Evolutionary conservation across 345 rosid genomes (phyloP).

Genomic region (Excoecaria cochinchinensis): DNA sequence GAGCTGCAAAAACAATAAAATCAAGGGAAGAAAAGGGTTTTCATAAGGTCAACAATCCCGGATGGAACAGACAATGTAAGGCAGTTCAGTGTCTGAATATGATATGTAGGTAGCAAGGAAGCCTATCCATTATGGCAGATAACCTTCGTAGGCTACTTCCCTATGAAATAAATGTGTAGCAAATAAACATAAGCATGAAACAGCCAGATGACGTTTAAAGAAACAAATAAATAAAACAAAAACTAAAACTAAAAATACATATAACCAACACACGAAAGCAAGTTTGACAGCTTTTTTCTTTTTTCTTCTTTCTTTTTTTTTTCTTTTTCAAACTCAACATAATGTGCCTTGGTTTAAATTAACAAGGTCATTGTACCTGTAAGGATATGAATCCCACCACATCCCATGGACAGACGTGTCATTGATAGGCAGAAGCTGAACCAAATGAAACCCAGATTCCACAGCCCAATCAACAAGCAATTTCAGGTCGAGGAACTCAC

Average conservation of each 20-base stretch:
- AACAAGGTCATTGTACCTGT: conserved; percentile 47
- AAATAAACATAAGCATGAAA: not conserved
- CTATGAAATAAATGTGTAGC: no score
- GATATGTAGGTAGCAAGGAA: conserved; percentile 3
- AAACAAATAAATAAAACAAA: no score
- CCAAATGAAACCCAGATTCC: conserved; percentile 83
- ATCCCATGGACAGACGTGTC: conserved; percentile 92
- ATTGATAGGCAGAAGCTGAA: conserved; percentile 93
- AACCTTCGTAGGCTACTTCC: not conserved
- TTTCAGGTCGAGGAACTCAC: conserved; percentile 93
- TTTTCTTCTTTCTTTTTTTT: no score
- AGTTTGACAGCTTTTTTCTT: no score
- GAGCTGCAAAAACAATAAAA: conserved; percentile 63
- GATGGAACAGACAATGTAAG: not conserved
- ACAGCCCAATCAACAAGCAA: conserved; percentile 92
- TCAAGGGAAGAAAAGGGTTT: not conserved
- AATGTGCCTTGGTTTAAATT: not conserved
- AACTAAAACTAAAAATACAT: no score
- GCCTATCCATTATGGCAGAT: not conserved
- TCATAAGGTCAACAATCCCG: not conserved
- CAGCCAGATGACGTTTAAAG: not conserved
- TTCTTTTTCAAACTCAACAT: not conserved
- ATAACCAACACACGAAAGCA: no score
- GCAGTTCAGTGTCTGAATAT: not conserved
- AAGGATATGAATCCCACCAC: conserved; percentile 99